A percentile compares a stretch with the other conserved stretches of the same genome.
phyloP scores from a whole-genome alignment of 257 asterid species.

The Forsythia suspensa region DNA sequence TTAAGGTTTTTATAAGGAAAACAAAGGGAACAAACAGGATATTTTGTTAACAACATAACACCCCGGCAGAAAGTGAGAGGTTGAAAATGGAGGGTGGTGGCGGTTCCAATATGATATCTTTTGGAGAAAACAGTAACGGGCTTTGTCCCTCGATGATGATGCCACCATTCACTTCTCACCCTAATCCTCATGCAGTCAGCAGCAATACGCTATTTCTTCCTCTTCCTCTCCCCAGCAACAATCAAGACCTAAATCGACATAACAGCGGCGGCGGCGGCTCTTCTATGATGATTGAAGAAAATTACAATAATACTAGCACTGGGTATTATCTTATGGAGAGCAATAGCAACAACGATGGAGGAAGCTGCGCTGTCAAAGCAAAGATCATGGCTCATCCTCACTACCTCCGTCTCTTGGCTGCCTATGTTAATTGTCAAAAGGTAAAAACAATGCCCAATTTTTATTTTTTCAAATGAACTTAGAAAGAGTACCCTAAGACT shows the following conservation, averaged over 20 bases:
- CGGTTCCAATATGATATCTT: conserved; percentile 52
- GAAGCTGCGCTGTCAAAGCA: conserved; percentile 48
- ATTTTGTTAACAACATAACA: not conserved
- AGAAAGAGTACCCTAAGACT: conserved; percentile 17
- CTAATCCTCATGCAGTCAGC: conserved; percentile 24
- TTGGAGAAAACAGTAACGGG: conserved; percentile 53
- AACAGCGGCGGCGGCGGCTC: conserved; percentile 22
- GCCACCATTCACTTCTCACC: conserved; percentile 43
- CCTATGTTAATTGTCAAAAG: conserved; percentile 87
- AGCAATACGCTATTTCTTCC: conserved; percentile 39
- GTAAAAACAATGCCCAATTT: conserved; percentile 20
- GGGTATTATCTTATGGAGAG: conserved; percentile 67
- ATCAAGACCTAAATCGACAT: conserved; percentile 18
- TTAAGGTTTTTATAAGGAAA: not conserved
- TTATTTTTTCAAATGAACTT: conserved; percentile 13
- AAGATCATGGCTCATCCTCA: conserved; percentile 94
- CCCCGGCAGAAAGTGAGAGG: not conserved
- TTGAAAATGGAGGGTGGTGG: conserved; percentile 47
- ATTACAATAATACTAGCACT: conserved; percentile 33
- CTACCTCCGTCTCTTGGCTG: conserved; percentile 80
- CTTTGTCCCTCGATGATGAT: conserved; percentile 58
- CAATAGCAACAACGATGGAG: conserved; percentile 25
- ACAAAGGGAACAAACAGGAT: not conserved
- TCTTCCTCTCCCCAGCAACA: conserved; percentile 24
- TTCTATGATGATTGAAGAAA: conserved; percentile 41